Evolutionary conservation across 148 eudicot species (phyloP).

Genomic region (Rhododendron ovatum): DNA sequence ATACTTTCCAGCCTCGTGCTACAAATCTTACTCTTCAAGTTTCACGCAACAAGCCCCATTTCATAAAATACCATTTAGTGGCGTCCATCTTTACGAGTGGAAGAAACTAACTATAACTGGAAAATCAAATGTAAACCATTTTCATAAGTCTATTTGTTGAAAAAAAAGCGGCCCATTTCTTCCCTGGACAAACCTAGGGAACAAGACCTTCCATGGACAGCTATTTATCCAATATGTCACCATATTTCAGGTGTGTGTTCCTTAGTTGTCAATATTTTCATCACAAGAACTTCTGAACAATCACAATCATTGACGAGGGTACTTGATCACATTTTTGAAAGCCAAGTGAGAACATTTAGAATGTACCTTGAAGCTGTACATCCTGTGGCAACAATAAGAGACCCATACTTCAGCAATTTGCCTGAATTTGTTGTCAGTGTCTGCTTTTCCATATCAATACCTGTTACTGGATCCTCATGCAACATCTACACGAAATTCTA

Average conservation of each 20-base stretch:
- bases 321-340: not conserved
- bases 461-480: conserved; percentile 78
- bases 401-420: conserved; percentile 82
- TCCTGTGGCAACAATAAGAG: conserved; percentile 89
- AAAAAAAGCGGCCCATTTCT: not conserved
- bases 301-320: not conserved
- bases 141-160: not conserved
- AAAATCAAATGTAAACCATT: not conserved
- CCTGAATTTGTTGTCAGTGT: conserved; percentile 85
- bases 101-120: not conserved
- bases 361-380: conserved; percentile 89
- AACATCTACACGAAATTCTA: conserved; percentile 66
- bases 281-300: not conserved
- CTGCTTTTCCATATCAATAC: conserved; percentile 67
- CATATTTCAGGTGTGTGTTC: not conserved
- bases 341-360: not conserved
- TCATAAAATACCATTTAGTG: not conserved
- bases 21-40: not conserved
- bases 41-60: not conserved
- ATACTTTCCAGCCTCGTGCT: not conserved
- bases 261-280: not conserved
- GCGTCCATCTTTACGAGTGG: not conserved
- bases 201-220: not conserved
- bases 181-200: not conserved
- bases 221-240: not conserved